Evolutionary conservation across 768 basidiomycete species (phyloP), one percentile per base, ranked within the genome.

Genomic region (Boletus subparvulus): DNA sequence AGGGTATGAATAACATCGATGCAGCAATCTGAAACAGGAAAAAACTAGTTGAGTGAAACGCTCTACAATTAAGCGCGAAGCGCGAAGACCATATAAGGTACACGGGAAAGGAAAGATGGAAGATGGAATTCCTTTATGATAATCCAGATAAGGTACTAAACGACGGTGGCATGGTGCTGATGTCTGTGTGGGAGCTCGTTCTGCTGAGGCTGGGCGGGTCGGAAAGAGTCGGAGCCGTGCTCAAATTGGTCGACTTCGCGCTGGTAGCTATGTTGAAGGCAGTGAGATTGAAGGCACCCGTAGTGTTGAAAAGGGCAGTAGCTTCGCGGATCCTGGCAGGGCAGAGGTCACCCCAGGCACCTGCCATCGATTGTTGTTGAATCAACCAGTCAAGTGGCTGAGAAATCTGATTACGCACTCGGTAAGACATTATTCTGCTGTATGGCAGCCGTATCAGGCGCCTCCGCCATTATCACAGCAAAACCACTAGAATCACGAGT

Each of bases 401-500:
- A 42, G 7, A 12, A 11, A 11, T n/a, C n/a, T 9, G 39, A 49
- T 17, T 1, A 64, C 68, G 51, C 43, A 69, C 68, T 46, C 9
- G 68, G 69, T 5, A 63, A 5, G 26, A 55, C 50, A 13, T 24
- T 40, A 6, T 61, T 58, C 30, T 71, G 69, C 36, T 64, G 59
- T 35, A 37, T 10, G n/a, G 60, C 50, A 33, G 68, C 47, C 3
- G 11, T 19, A 39, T 65, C 56, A 19, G 65, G 65, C 1, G 67
- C 61, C 59, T 71, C 69, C 0, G 69, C 70, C 56, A 72, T 54
- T 9, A 73, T 52, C 36, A 65, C 70, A 46, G 70, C 70, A 54
- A 73, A 72, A 4, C 68, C 72, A 11, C 69, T 72, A 16, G 10
- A 51, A 44, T 30, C 35, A 42, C 19, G 12, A 24, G 13, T 67